Percentiles rank a stretch among this genome's conserved stretches.
Evolutionary conservation across 1,139 yeast genomes (phyloP).

Genomic region (Candida tropicalis): DNA sequence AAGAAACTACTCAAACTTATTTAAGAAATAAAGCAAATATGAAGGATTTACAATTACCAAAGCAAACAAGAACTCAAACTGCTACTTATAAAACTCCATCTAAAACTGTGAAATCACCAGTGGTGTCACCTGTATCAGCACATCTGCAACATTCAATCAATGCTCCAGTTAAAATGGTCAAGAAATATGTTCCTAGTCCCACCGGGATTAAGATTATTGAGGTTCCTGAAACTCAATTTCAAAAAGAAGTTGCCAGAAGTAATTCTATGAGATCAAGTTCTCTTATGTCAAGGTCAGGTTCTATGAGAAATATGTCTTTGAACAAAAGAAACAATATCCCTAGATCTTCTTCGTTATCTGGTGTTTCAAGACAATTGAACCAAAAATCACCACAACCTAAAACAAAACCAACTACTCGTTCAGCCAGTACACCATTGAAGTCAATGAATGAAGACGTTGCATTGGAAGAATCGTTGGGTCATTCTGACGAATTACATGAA

Average conservation of each 20-base stretch:
- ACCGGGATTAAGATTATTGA: slow-evolving; percentile 51
- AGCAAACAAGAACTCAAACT: slow-evolving; percentile 1
- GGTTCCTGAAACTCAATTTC: slow-evolving; percentile 43
- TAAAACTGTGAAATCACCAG: background rate
- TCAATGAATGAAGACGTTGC: slow-evolving; percentile 22
- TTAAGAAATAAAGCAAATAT: slow-evolving; percentile 27
- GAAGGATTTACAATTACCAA: slow-evolving; percentile 27
- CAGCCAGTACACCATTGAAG: slow-evolving; percentile 11
- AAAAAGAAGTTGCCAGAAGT: slow-evolving; percentile 42
- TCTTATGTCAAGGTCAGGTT: slow-evolving; percentile 24
- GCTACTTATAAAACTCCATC: background rate
- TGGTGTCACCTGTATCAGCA: background rate
- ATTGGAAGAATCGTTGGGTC: slow-evolving; percentile 17
- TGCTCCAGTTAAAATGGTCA: slow-evolving; percentile 40
- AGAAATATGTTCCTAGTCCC: slow-evolving; percentile 51
- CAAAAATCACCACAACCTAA: background rate
- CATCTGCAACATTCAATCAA: background rate
- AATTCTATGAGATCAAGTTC: slow-evolving; percentile 38
- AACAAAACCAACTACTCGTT: slow-evolving; percentile 4
- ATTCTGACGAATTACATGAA: slow-evolving; percentile 16
- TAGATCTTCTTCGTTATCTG: slow-evolving; percentile 22
- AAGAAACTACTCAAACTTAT: slow-evolving; percentile 23
- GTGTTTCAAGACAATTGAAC: slow-evolving; percentile 8
- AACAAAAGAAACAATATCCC: slow-evolving; percentile 19
- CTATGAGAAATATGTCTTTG: slow-evolving; percentile 19